A percentile compares a stretch with the other conserved stretches of the same genome.
phyloP scores from a whole-genome alignment of 2,329 filamentous ascomycete species.

The Botrytis elliptica region DNA sequence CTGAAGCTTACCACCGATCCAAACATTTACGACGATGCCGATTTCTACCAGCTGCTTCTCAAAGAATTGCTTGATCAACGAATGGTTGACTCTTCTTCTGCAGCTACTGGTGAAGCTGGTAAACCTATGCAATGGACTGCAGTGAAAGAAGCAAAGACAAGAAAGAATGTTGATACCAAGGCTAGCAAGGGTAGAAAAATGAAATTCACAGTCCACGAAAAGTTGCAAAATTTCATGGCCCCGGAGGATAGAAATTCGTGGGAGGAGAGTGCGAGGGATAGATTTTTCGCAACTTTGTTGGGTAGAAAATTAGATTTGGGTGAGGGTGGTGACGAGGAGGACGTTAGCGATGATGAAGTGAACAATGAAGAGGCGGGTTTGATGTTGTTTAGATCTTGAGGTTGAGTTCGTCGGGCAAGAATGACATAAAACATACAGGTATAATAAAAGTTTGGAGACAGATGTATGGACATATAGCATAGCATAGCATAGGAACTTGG shows the following conservation, averaged over 20 bases:
- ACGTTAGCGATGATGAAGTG: constrained; percentile 46
- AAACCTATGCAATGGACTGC: constrained; percentile 58
- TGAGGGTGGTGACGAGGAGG: constrained; percentile 54
- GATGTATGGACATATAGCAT: neutral
- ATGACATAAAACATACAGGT: neutral
- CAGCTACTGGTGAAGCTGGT: constrained; percentile 41
- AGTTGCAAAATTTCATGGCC: constrained; percentile 97
- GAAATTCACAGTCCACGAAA: constrained; percentile 93
- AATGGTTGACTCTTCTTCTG: constrained; percentile 61
- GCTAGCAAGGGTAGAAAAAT: constrained; percentile 94
- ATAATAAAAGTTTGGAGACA: neutral
- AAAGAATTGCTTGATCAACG: constrained; percentile 93
- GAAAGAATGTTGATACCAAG: constrained; percentile 84
- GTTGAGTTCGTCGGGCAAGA: neutral
- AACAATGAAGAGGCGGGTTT: constrained; percentile 38
- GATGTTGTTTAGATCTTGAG: constrained; percentile 38
- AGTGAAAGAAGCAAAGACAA: constrained; percentile 73
- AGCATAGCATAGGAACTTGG: neutral
- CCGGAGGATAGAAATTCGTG: constrained; percentile 78
- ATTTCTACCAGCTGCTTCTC: constrained; percentile 90
- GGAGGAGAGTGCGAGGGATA: constrained; percentile 76
- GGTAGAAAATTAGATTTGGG: constrained; percentile 67
- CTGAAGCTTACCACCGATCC: constrained; percentile 56
- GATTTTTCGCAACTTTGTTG: constrained; percentile 72
- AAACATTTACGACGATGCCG: constrained; percentile 83